phyloP scores from a whole-genome alignment of 352 stramenopile species.

The Pythium volutum region DNA sequence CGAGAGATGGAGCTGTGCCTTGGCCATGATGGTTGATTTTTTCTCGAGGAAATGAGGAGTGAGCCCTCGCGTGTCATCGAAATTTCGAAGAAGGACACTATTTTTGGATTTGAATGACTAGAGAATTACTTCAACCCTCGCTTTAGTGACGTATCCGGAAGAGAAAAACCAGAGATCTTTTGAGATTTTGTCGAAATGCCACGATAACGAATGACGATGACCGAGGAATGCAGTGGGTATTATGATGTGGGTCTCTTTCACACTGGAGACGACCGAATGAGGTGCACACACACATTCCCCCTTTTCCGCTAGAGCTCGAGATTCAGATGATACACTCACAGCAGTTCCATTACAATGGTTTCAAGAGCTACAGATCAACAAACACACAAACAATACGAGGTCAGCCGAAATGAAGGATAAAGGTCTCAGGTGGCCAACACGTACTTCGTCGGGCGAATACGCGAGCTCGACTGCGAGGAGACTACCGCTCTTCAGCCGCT shows the following conservation, averaged over 20 bases:
- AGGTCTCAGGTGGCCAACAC: not conserved
- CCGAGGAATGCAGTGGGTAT: too few relatives aligned
- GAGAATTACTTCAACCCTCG: slow-evolving; percentile 12
- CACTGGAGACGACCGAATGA: not conserved
- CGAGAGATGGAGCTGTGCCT: slow-evolving; percentile 58
- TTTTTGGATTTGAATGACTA: not conserved
- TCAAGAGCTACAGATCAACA: not conserved
- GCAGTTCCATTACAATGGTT: not conserved
- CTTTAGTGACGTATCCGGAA: slow-evolving; percentile 11
- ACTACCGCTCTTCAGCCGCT: slow-evolving; percentile 59
- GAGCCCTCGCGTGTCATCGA: not conserved
- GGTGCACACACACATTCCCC: not conserved
- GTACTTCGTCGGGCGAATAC: slow-evolving; percentile 70
- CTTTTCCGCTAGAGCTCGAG: not conserved
- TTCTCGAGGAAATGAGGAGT: not conserved
- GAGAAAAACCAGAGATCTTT: not conserved
- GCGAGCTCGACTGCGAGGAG: slow-evolving; percentile 72
- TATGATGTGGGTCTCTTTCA: not conserved
- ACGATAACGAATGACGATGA: too few relatives aligned
- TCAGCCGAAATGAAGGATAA: not conserved
- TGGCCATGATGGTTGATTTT: slow-evolving; percentile 39
- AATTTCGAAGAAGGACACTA: not conserved
- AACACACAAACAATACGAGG: not conserved
- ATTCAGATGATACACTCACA: not conserved
- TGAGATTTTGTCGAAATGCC: not conserved